Conservation (phyloP, 148 eudicot species). For the Rhododendron griersonianum region DNA sequence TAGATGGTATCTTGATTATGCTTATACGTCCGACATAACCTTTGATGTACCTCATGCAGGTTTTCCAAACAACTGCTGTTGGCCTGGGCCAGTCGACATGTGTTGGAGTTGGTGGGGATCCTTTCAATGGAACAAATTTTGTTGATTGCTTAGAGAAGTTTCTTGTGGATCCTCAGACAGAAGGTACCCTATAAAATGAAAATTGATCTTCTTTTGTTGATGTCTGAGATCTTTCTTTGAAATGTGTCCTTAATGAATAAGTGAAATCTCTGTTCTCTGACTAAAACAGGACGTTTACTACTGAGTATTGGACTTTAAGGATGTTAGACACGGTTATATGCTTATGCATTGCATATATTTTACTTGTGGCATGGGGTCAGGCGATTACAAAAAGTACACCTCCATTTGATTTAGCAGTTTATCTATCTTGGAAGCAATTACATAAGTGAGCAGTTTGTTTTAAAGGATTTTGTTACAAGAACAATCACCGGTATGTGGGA, state of each 20-base stretch:
- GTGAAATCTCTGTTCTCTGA: background rate
- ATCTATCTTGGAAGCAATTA: background rate
- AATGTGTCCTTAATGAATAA: background rate
- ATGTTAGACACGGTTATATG: background rate
- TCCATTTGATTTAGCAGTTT: conserved; percentile 1
- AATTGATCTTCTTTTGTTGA: background rate
- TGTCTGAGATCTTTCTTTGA: background rate
- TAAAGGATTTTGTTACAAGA: background rate
- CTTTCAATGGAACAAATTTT: conserved; percentile 97
- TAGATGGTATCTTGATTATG: background rate
- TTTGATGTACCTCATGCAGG: conserved; percentile 34
- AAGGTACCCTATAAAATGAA: conserved; percentile 42
- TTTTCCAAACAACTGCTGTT: conserved; percentile 96
- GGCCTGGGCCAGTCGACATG: conserved; percentile 98
- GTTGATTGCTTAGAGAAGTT: conserved; percentile 94
- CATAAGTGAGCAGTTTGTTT: background rate
- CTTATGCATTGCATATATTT: background rate
- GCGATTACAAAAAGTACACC: background rate
- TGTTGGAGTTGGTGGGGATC: conserved; percentile 98
- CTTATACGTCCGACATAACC: background rate
- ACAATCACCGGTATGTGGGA: background rate
- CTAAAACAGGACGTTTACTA: background rate
- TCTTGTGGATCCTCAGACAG: conserved; percentile 96
- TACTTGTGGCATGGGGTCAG: background rate
- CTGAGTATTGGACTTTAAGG: background rate